Evolutionary conservation across 345 rosid genomes (phyloP).

Genomic region (Brassica nigra): DNA sequence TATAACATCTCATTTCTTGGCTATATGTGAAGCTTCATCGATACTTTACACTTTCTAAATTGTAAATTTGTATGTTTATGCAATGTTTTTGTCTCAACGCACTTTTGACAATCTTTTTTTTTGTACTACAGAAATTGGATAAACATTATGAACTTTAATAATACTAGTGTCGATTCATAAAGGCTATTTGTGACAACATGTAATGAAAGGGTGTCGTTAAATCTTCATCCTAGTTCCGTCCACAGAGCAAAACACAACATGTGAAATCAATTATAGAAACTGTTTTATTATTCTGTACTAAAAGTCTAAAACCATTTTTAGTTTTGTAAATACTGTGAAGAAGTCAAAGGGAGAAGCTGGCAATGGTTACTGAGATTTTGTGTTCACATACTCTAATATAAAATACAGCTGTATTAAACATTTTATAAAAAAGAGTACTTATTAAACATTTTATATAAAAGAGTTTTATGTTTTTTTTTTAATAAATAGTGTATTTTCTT

Average conservation of each 20-base stretch:
- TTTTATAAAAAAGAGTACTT: not conserved
- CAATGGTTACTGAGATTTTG: conserved; percentile 24
- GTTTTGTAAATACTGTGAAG: not conserved
- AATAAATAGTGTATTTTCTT: not conserved
- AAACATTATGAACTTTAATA: not conserved
- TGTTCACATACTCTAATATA: not conserved
- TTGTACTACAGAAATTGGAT: not conserved
- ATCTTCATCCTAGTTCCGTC: conserved; percentile 6
- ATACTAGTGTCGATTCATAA: not conserved
- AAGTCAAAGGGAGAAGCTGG: conserved; percentile 33
- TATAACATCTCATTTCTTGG: not conserved
- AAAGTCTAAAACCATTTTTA: too few species aligned
- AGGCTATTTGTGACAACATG: not conserved
- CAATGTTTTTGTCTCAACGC: not conserved
- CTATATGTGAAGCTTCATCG: not conserved
- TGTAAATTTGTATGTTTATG: not conserved
- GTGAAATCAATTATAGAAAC: not conserved
- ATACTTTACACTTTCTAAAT: not conserved
- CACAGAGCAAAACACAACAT: conserved; percentile 9
- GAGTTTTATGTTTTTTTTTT: not conserved
- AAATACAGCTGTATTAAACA: conserved; percentile 19
- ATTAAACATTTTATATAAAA: not conserved
- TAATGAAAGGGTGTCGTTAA: conserved; percentile 15
- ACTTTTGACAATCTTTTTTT: not conserved
- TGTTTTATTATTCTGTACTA: not conserved